Evolutionary conservation across 2,329 filamentous ascomycete genomes (phyloP).

Genomic region (Xylariales sp.): DNA sequence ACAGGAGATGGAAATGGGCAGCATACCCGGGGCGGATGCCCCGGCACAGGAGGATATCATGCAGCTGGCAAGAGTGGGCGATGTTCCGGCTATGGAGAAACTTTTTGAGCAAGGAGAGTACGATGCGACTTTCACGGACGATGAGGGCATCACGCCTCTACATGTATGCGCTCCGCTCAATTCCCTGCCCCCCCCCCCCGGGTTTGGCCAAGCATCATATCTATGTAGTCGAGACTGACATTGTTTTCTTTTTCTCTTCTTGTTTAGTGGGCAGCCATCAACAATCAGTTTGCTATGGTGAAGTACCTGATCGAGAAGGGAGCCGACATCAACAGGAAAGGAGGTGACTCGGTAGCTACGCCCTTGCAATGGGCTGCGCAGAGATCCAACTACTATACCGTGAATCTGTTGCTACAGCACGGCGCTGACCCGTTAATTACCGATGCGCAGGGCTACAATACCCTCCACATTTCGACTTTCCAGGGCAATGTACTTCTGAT

Average conservation of each 20-base stretch:
- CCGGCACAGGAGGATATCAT: slow-evolving; percentile 75
- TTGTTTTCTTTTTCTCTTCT: no score
- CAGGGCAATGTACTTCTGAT: slow-evolving; percentile 93
- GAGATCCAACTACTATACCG: slow-evolving; percentile 92
- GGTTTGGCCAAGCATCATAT: not conserved
- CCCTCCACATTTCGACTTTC: slow-evolving; percentile 93
- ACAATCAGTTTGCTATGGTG: slow-evolving; percentile 97
- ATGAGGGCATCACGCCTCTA: slow-evolving; percentile 90
- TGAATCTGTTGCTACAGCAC: slow-evolving; percentile 84
- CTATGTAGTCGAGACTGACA: slow-evolving; percentile 4
- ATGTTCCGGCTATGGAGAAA: slow-evolving; percentile 81
- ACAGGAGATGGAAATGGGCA: slow-evolving; percentile 52
- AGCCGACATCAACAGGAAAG: slow-evolving; percentile 90
- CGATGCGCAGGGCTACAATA: slow-evolving; percentile 96
- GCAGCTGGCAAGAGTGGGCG: slow-evolving; percentile 87
- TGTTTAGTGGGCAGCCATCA: slow-evolving; percentile 98
- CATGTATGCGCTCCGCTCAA: slow-evolving; percentile 59
- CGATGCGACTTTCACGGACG: slow-evolving; percentile 79
- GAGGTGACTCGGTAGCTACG: slow-evolving; percentile 91
- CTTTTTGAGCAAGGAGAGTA: slow-evolving; percentile 80
- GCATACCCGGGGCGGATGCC: slow-evolving; percentile 35
- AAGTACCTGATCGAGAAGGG: slow-evolving; percentile 83
- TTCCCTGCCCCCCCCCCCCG: not conserved
- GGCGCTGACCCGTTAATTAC: slow-evolving; percentile 90
- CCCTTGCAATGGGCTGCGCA: slow-evolving; percentile 97